phyloP scores from a whole-genome alignment of 441 rosid species.

The Hypseocharis bilobata region DNA sequence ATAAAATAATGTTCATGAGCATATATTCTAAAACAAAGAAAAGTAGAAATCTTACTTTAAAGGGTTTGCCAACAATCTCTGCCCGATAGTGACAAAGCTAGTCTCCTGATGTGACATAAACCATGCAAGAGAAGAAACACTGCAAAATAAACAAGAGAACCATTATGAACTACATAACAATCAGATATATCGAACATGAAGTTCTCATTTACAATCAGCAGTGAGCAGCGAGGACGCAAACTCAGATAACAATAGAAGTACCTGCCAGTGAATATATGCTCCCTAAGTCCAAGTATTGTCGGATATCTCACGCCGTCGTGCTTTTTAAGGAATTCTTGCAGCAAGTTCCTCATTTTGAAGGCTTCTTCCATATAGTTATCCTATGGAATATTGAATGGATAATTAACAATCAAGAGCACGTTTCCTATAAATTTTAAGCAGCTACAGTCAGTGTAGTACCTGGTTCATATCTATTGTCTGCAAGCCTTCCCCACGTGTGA shows the following conservation, averaged over 20 bases:
- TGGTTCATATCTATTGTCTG: slow-evolving; percentile 99
- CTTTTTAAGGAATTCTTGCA: slow-evolving; percentile 85
- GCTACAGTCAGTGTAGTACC: slow-evolving; percentile 28
- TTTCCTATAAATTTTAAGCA: not conserved
- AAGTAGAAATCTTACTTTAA: slow-evolving; percentile 49
- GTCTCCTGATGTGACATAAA: slow-evolving; percentile 99
- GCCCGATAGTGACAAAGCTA: slow-evolving; percentile 97
- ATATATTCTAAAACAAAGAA: not conserved
- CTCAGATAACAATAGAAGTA: slow-evolving; percentile 18
- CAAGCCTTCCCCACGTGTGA: slow-evolving; percentile 96
- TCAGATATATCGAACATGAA: not conserved
- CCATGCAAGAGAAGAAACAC: slow-evolving; percentile 99
- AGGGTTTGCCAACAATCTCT: slow-evolving; percentile 88
- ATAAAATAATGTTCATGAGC: too few relatives aligned
- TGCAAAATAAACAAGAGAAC: slow-evolving; percentile 31
- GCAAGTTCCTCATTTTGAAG: slow-evolving; percentile 87
- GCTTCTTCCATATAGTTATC: slow-evolving; percentile 99
- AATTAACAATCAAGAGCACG: not conserved
- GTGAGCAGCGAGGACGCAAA: not conserved
- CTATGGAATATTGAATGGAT: slow-evolving; percentile 27
- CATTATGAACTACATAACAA: not conserved
- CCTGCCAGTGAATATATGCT: slow-evolving; percentile 99
- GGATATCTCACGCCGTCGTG: slow-evolving; percentile 90
- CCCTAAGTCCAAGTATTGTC: slow-evolving; percentile 91
- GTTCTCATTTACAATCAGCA: slow-evolving; percentile 8